Conservation (phyloP, 192 early-diverging fungal genomes). For the Entomortierella lignicola region DNA sequence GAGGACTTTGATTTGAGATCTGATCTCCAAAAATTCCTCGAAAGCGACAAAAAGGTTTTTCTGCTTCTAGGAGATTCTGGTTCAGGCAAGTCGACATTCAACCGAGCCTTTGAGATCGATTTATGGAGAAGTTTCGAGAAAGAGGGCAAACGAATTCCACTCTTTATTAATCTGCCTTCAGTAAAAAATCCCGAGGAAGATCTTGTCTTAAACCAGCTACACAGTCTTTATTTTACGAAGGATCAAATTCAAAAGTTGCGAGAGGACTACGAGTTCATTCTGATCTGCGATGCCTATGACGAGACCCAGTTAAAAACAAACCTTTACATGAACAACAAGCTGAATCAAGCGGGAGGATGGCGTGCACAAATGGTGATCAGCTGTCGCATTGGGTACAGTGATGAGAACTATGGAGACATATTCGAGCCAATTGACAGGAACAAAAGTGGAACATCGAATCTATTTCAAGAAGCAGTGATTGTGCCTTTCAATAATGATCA, state of each 20-base stretch:
- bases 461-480: conserved; percentile 8
- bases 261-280: conserved; percentile 14
- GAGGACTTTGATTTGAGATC: not conserved
- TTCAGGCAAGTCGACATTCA: conserved; percentile 16
- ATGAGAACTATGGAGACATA: not conserved
- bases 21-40: not conserved
- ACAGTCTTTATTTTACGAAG: not conserved
- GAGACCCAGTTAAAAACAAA: conserved; percentile 2
- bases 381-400: conserved; percentile 6
- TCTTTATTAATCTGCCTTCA: conserved; percentile 11
- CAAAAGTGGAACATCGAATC: too few species aligned
- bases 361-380: conserved; percentile 1
- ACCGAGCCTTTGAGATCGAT: not conserved
- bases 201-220: not conserved
- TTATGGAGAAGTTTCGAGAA: conserved; percentile 9
- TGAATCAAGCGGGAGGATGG: conserved; percentile 15
- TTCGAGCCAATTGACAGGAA: not conserved
- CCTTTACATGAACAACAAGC: conserved; percentile 7
- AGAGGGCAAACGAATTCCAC: not conserved
- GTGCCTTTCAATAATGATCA: not conserved
- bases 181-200: not conserved
- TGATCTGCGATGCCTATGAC: conserved; percentile 33
- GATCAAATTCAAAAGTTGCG: not conserved
- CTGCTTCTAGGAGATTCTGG: conserved; percentile 17
- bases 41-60: not conserved